A percentile compares a stretch with the other conserved stretches of the same genome.
Evolutionary conservation across 441 rosid species (phyloP).

Genomic region (Cnidoscolus chayamansa): DNA sequence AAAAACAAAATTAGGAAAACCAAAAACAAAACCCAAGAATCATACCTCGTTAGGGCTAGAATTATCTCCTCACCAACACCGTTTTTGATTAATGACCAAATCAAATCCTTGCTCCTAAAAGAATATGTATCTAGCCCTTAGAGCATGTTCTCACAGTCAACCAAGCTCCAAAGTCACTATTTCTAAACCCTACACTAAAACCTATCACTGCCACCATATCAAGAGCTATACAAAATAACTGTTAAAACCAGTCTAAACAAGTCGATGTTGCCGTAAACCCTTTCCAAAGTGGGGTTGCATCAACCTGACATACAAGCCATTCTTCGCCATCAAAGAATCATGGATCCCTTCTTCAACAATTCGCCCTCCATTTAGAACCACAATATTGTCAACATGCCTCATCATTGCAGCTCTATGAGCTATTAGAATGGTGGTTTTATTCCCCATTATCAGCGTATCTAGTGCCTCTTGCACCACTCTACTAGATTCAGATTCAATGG

Average conservation of each 20-base stretch:
- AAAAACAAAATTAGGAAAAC: conserved; percentile 4
- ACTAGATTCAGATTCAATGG: conserved; percentile 93
- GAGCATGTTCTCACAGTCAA: conserved; percentile 30
- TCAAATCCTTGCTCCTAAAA: conserved; percentile 61
- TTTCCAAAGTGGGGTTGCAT: conserved; percentile 96
- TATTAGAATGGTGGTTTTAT: conserved; percentile 87
- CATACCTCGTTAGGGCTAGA: conserved; percentile 34
- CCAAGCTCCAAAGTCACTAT: conserved; percentile 40
- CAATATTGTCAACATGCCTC: conserved; percentile 95
- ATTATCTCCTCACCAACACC: conserved; percentile 25
- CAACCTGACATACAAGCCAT: conserved; percentile 84
- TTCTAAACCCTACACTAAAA: conserved; percentile 39
- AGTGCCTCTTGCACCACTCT: conserved; percentile 97
- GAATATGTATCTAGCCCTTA: conserved; percentile 50
- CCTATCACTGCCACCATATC: conserved; percentile 16
- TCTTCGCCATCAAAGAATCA: conserved; percentile 73
- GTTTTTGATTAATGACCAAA: conserved; percentile 48
- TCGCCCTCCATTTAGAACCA: conserved; percentile 89
- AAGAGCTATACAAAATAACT: conserved; percentile 32
- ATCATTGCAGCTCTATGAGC: conserved; percentile 94
- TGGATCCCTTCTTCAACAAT: conserved; percentile 94
- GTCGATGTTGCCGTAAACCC: conserved; percentile 91
- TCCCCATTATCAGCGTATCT: conserved; percentile 91
- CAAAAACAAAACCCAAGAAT: conserved; percentile 17
- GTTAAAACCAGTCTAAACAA: conserved; percentile 42